Conservation (phyloP, 148 eudicot genomes). For the Simmondsia chinensis region DNA sequence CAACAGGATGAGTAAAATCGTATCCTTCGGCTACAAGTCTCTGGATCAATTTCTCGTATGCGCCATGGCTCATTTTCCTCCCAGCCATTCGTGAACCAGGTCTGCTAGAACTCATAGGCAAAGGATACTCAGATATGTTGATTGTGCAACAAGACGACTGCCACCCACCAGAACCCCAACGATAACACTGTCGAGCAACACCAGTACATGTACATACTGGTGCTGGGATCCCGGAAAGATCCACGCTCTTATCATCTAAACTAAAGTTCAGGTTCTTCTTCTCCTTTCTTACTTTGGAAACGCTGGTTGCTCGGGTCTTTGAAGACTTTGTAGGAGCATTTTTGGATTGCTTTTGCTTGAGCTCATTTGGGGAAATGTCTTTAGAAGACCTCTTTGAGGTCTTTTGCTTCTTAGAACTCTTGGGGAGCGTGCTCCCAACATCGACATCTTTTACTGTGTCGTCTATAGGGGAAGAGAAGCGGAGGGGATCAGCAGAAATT, state of each 20-base stretch:
- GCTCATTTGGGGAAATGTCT: too few species aligned
- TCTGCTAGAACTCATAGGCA: slow-evolving; percentile 41
- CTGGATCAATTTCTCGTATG: slow-evolving; percentile 46
- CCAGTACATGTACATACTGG: slow-evolving; percentile 69
- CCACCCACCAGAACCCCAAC: slow-evolving; percentile 62
- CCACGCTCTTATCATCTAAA: slow-evolving; percentile 22
- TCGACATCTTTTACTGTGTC: too few species aligned
- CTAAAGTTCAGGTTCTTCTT: slow-evolving; percentile 25
- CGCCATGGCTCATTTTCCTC: slow-evolving; percentile 65
- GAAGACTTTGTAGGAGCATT: slow-evolving; percentile 23
- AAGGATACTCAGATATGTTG: slow-evolving; percentile 50
- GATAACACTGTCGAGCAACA: slow-evolving; percentile 41
- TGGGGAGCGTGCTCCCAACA: too few species aligned
- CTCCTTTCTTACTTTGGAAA: slow-evolving; percentile 21
- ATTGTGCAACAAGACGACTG: slow-evolving; percentile 61
- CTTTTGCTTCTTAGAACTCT: slow-evolving; percentile 27
- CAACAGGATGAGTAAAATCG: slow-evolving; percentile 48
- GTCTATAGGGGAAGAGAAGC: slow-evolving; percentile 18
- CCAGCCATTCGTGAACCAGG: slow-evolving; percentile 48
- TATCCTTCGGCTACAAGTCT: slow-evolving; percentile 44
- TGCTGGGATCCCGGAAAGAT: slow-evolving; percentile 36
- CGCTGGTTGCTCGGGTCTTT: slow-evolving; percentile 13
- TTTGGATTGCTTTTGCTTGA: slow-evolving; percentile 21
- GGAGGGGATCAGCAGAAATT: slow-evolving; percentile 28
- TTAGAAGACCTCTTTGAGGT: slow-evolving; percentile 12